A percentile compares a stretch with the other conserved stretches of the same genome.
Conservation (phyloP, 495 filamentous ascomycete genomes). For the Staphylotrichum tortipilum region DNA sequence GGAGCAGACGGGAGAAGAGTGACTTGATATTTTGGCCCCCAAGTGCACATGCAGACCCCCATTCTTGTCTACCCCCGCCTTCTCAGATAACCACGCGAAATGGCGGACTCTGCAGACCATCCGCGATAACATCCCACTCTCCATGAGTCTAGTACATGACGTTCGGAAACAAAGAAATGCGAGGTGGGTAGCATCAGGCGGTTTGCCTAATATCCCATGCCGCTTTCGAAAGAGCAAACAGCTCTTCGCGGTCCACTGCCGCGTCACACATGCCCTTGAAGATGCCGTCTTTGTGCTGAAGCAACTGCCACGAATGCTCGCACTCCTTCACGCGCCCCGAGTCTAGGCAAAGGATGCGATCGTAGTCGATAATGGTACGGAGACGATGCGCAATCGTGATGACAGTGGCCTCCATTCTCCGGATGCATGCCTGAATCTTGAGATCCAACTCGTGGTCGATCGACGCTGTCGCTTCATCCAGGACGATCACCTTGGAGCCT, state of each 20-base stretch:
- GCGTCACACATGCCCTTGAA: constrained; percentile 7
- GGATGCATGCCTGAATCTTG: background rate
- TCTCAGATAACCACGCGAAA: no score
- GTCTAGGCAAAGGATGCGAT: background rate
- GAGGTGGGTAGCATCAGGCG: constrained; percentile 1
- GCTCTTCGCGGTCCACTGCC: constrained; percentile 2
- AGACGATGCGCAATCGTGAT: background rate
- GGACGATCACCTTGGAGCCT: background rate
- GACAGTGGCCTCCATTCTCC: background rate
- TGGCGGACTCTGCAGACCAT: no score
- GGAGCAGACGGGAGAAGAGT: no score
- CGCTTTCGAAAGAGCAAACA: constrained; percentile 7
- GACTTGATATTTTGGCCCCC: no score
- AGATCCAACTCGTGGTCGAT: background rate
- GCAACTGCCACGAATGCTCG: constrained; percentile 9
- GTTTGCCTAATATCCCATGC: constrained; percentile 5
- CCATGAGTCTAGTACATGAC: background rate
- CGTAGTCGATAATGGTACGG: background rate
- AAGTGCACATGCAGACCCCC: no score
- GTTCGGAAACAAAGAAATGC: background rate
- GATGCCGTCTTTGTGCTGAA: constrained; percentile 7
- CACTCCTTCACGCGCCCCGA: constrained; percentile 4
- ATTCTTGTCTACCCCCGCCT: no score
- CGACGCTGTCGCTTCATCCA: background rate
- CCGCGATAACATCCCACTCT: background rate